Base-by-base conservation (phyloP, 73 alveolate genomes). In the Blepharisma japonicum region DNA sequence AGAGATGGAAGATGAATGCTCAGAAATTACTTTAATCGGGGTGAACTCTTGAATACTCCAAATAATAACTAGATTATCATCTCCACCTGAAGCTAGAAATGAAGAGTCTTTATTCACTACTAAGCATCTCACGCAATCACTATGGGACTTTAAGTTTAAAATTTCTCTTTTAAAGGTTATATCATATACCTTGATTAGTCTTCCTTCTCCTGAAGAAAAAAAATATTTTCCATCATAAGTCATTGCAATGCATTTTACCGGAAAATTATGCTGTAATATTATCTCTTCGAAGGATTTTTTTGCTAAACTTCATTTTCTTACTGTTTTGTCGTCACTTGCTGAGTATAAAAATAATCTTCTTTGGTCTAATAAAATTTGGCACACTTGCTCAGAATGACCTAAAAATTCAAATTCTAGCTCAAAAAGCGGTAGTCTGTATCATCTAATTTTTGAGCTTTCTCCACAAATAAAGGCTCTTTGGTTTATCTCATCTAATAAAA, bases 61-160 rank as follows among this genome's bases (percentile, higher is more conserved):
- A 25, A 61, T 39, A 20, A 61, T 61, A 39, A 61, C 74, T 20
- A 61, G 46, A 61, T 18, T 18, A 61, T 61, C 74, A 61, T n/a
- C 74, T 9, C 74, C 74, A 14, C 74, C 74, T 18, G 74, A 61
- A 18, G 74, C 74, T 61, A 61, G 5, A 61, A 61, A 39, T 8
- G 38, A 14, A 20, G 74, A 61, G 0, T 61, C 74, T 8, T 8
- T 20, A 61, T 61, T 61, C 11, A 61, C 74, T 0, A 39, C 46
- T 61, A 61, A 25, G 23, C 74, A 14, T 11, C 38, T 9, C n/a
- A 61, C 47, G 4, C 49, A 14, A 61, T 11, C 74, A 9, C 18
- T 18, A 61, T 61, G 74, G 38, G 74, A 61, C 47, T 61, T 61
- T 5, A 61, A 25, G 46, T 61, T 61, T 9, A 61, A 25, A 61